Conservation (phyloP, 257 asterid genomes). For the Jacaranda mimosifolia region DNA sequence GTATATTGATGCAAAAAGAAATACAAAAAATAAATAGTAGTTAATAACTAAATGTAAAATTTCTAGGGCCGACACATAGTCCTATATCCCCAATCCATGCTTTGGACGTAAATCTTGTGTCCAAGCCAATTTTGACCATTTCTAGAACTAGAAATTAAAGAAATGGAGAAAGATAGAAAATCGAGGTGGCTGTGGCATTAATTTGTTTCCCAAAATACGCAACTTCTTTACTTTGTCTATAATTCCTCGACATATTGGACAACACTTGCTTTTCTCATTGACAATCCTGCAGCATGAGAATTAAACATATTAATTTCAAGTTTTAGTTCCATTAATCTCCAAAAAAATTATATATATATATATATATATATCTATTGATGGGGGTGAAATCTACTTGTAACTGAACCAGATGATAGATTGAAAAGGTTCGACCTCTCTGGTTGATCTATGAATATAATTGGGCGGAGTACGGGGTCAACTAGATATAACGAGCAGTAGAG, state of each 20-base stretch:
- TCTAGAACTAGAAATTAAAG: background rate
- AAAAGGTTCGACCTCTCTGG: too few species aligned
- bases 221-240: conserved; percentile 51
- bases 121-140: background rate
- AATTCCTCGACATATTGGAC: conserved; percentile 59
- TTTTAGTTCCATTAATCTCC: too few species aligned
- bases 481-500: too few species aligned
- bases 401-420: too few species aligned
- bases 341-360: too few species aligned
- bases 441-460: too few species aligned
- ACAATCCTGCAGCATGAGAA: conserved; percentile 45
- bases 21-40: background rate
- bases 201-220: conserved; percentile 20
- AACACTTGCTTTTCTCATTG: conserved; percentile 47
- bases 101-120: background rate
- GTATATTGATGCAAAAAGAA: background rate
- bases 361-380: too few species aligned
- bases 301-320: background rate
- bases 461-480: too few species aligned
- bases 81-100: background rate
- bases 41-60: background rate
- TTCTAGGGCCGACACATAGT: too few species aligned
- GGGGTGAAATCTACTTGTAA: too few species aligned
- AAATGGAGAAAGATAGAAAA: background rate
- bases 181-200: background rate